Conservation (phyloP, 2,329 filamentous ascomycete species). For the Arthrocladium fulminans region DNA sequence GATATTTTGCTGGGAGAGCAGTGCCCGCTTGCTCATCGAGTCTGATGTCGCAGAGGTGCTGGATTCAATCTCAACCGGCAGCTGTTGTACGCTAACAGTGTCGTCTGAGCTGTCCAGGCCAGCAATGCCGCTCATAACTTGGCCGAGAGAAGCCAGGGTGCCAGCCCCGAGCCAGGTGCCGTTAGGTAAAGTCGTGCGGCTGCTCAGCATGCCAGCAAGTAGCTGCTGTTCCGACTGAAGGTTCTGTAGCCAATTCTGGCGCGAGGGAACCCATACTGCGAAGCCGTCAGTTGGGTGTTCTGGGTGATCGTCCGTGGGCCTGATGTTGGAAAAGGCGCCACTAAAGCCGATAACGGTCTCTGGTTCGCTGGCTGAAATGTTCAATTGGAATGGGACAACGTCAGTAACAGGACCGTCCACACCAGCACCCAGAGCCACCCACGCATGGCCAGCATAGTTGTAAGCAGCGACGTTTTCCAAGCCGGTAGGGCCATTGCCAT, state of each 20-base stretch:
- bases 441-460: constrained; percentile 57
- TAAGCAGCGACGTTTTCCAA: constrained; percentile 71
- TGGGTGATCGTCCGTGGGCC: constrained; percentile 55
- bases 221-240: constrained; percentile 55
- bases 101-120: constrained; percentile 41
- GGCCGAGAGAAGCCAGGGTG: constrained; percentile 66
- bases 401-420: constrained; percentile 69
- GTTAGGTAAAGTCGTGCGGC: constrained; percentile 56
- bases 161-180: constrained; percentile 65
- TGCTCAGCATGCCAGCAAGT: constrained; percentile 63
- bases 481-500: constrained; percentile 35
- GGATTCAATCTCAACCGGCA: constrained; percentile 43
- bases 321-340: constrained; percentile 67
- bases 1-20: constrained; percentile 28
- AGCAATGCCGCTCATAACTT: constrained; percentile 64
- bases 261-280: constrained; percentile 83
- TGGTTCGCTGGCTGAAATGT: constrained; percentile 58
- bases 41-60: constrained; percentile 18
- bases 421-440: constrained; percentile 73
- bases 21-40: constrained; percentile 22
- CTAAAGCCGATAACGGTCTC: constrained; percentile 72
- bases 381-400: constrained; percentile 70
- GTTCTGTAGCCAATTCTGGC: constrained; percentile 79
- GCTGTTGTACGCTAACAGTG: constrained; percentile 29
- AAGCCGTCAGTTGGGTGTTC: constrained; percentile 62